These are phyloP conservation scores for Helicosporidium sp. DNA, from an alignment of 139 green algal species.

Conservation along the genomic window DNA sequence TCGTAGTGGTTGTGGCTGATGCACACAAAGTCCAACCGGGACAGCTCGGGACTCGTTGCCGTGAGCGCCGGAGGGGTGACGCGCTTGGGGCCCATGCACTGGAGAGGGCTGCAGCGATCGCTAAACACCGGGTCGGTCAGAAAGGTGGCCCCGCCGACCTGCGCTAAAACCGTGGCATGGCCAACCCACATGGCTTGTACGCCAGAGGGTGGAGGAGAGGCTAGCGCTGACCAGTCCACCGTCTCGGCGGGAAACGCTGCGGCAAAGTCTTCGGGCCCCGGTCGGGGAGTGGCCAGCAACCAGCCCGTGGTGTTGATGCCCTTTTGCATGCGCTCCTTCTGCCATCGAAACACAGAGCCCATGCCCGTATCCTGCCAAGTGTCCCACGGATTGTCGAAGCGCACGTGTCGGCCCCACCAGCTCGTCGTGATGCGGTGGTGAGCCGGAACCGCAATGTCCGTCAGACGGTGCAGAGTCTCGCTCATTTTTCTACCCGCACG, in stretches of 20 bases:
- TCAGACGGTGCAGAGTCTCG: too few relatives aligned
- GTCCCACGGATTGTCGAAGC: conserved; percentile 22
- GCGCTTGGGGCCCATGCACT: conserved; percentile 25
- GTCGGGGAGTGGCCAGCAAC: conserved; percentile 3
- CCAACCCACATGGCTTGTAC: conserved; percentile 43
- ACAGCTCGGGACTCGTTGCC: conserved; percentile 15
- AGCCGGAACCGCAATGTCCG: too few relatives aligned
- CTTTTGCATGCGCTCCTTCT: background rate
- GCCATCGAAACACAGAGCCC: conserved; percentile 10
- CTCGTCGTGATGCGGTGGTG: too few relatives aligned
- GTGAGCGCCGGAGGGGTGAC: conserved; percentile 17
- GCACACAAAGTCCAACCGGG: conserved; percentile 45
- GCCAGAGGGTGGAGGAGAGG: background rate
- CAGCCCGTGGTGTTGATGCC: conserved; percentile 3
- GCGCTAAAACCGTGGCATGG: conserved; percentile 42
- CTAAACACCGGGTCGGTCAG: conserved; percentile 57
- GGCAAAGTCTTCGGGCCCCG: conserved; percentile 5
- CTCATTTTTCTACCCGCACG: too few relatives aligned
- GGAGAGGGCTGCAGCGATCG: conserved; percentile 17
- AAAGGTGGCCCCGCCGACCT: conserved; percentile 43
- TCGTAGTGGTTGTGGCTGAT: conserved; percentile 65
- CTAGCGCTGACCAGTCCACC: conserved; percentile 5
- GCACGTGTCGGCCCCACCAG: too few relatives aligned
- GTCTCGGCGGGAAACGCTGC: conserved; percentile 9
- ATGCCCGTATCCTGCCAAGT: conserved; percentile 17